Conservation (phyloP, 2,329 filamentous ascomycete species). For the Tolypocladium tropicale region DNA sequence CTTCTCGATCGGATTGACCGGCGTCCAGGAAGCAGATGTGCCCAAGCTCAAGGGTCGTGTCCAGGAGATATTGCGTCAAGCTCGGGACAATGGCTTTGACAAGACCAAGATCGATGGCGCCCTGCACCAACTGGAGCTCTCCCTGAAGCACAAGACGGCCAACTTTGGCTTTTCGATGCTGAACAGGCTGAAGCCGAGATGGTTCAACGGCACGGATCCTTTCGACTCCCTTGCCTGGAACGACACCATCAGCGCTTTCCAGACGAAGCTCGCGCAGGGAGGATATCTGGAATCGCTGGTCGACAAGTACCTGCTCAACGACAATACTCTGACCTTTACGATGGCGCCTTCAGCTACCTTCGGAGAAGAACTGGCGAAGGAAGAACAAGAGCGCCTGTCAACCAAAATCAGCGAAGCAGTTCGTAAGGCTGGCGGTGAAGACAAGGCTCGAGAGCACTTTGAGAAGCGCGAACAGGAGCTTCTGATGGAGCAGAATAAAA, state of each 20-base stretch:
- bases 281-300: slow-evolving; percentile 76
- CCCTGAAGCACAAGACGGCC: slow-evolving; percentile 90
- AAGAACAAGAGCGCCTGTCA: slow-evolving; percentile 67
- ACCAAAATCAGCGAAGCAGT: slow-evolving; percentile 63
- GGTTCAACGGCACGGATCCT: slow-evolving; percentile 93
- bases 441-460: slow-evolving; percentile 61
- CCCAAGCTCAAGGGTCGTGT: slow-evolving; percentile 66
- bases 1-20: slow-evolving; percentile 84
- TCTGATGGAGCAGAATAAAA: slow-evolving; percentile 72
- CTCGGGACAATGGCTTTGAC: slow-evolving; percentile 70
- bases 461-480: slow-evolving; percentile 71
- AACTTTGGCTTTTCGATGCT: slow-evolving; percentile 89
- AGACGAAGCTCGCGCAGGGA: slow-evolving; percentile 61
- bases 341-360: slow-evolving; percentile 81
- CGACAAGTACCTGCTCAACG: slow-evolving; percentile 82
- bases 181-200: slow-evolving; percentile 78
- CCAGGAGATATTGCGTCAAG: slow-evolving; percentile 59
- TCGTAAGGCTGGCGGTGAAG: slow-evolving; percentile 57
- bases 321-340: slow-evolving; percentile 81
- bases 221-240: slow-evolving; percentile 91
- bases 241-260: slow-evolving; percentile 74
- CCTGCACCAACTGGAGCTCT: slow-evolving; percentile 87
- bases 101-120: slow-evolving; percentile 86
- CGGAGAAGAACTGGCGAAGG: slow-evolving; percentile 59
- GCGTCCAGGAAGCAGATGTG: slow-evolving; percentile 75